phyloP scores from a whole-genome alignment of 768 basidiomycete genomes.

The Suillus subaureus region DNA sequence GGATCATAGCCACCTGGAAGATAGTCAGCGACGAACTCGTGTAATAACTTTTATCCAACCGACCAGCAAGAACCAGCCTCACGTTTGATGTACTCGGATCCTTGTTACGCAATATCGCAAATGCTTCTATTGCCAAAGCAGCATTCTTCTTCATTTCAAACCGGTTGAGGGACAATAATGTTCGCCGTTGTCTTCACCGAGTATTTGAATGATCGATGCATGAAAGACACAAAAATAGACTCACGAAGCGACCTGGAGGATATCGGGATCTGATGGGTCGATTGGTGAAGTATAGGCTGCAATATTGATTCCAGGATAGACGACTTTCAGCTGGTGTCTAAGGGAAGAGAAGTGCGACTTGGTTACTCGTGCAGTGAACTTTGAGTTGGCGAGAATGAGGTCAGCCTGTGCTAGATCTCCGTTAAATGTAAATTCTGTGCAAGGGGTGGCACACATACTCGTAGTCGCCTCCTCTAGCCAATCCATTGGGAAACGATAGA shows the following conservation, averaged over 20 bases:
- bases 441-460: slow-evolving; percentile 47
- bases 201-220: not conserved
- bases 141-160: slow-evolving; percentile 96
- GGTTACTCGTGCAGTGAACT: slow-evolving; percentile 86
- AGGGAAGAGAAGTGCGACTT: slow-evolving; percentile 74
- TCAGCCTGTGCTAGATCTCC: slow-evolving; percentile 75
- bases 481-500: slow-evolving; percentile 91
- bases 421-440: slow-evolving; percentile 6
- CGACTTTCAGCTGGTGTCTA: slow-evolving; percentile 59
- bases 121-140: slow-evolving; percentile 78
- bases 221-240: slow-evolving; percentile 21
- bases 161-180: slow-evolving; percentile 87
- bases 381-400: slow-evolving; percentile 87
- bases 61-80: slow-evolving; percentile 82
- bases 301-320: slow-evolving; percentile 97
- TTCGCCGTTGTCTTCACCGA: slow-evolving; percentile 58
- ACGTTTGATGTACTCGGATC: slow-evolving; percentile 35
- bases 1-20: slow-evolving; percentile 85
- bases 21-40: slow-evolving; percentile 7
- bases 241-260: slow-evolving; percentile 59
- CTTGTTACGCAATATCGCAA: slow-evolving; percentile 53
- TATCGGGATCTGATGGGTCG: slow-evolving; percentile 49
- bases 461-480: slow-evolving; percentile 89
- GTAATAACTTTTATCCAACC: not conserved
- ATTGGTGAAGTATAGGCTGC: slow-evolving; percentile 59